Percentiles rank a stretch among this genome's conserved stretches.
phyloP scores from a whole-genome alignment of 208 protist species.

The Acanthamoeba pearcei region DNA sequence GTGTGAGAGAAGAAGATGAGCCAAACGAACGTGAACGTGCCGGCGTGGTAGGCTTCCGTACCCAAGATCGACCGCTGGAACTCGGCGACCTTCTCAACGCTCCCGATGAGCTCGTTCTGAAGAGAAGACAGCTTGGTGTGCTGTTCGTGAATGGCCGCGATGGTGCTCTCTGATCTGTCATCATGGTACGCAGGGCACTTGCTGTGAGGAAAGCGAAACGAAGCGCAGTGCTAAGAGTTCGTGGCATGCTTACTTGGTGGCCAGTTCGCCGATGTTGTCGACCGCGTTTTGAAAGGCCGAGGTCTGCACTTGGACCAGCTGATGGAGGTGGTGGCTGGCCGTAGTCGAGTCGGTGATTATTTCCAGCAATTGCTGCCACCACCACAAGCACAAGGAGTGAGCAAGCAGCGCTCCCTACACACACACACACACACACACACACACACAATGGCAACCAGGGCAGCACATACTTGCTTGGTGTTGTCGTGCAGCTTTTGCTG shows the following conservation, averaged over 20 bases:
- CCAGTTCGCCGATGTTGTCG: slow-evolving; percentile 45
- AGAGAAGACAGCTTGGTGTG: neutral
- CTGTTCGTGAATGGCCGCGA: slow-evolving; percentile 13
- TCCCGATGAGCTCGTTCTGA: slow-evolving; percentile 11
- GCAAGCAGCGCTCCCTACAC: neutral
- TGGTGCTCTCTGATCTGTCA: slow-evolving; percentile 6
- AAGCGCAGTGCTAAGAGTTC: neutral
- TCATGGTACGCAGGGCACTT: neutral
- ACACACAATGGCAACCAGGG: neutral
- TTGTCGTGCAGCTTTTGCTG: slow-evolving; percentile 46
- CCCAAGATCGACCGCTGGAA: slow-evolving; percentile 22
- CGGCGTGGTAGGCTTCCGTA: neutral
- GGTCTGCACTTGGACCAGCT: slow-evolving; percentile 25
- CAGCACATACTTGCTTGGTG: slow-evolving; percentile 11
- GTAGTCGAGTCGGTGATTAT: slow-evolving; percentile 44
- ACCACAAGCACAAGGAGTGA: neutral
- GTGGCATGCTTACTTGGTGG: neutral
- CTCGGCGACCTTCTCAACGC: slow-evolving; percentile 33
- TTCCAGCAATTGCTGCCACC: slow-evolving; percentile 34
- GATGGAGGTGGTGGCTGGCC: slow-evolving; percentile 31
- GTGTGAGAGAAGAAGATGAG: neutral
- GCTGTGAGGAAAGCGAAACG: neutral
- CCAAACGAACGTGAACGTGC: neutral
- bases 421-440: neutral
- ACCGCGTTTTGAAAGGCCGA: slow-evolving; percentile 31